These are phyloP conservation scores for Medicago truncatula DNA, from an alignment of 306 rosid species.

Conservation along the genomic window MtrunA17r5.0-ANR NC_053046.1:44463001-44463500, in stretches of 20 bases:
- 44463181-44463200: not conserved
- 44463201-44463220: constrained; percentile 5
- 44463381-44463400: constrained; percentile 37
- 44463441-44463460: not conserved
- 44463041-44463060: not conserved
- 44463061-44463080: not conserved
- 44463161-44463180: not conserved
- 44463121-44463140: not conserved
- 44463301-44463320: constrained; percentile 98
- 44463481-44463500: constrained; percentile 14
- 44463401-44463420: not conserved
- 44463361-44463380: constrained; percentile 57
- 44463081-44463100: not conserved
- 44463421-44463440: not conserved
- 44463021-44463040: too few species aligned
- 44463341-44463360: constrained; percentile 98
- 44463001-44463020: too few species aligned
- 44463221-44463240: constrained; percentile 23
- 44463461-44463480: not conserved
- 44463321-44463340: constrained; percentile 92
- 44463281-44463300: constrained; percentile 99
- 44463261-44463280: constrained; percentile 80
- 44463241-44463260: constrained; percentile 33
- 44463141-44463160: not conserved
- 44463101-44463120: not conserved